These are phyloP conservation scores for Venturia oleaginea DNA, from an alignment of 2,329 filamentous ascomycete genomes.

Conservation along the genomic window DNA sequence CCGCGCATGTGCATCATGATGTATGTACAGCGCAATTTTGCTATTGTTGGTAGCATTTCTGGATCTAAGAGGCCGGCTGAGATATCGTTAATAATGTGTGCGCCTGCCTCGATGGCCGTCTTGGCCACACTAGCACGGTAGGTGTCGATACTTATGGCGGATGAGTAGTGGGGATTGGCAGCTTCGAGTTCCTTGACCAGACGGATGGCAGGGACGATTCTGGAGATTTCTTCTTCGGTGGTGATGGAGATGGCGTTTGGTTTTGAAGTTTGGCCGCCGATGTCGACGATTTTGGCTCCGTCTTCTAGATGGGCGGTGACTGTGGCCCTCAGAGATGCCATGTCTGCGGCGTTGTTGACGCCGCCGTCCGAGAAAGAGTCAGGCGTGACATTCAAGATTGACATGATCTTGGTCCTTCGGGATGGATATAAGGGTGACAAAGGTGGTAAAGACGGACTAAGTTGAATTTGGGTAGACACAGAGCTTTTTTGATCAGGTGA, in stretches of 20 bases:
- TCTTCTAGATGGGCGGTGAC: conserved; percentile 53
- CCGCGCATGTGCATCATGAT: conserved; percentile 92
- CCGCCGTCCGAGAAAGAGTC: conserved; percentile 97
- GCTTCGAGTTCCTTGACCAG: conserved; percentile 24
- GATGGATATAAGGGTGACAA: background rate
- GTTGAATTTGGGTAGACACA: conserved; percentile 26
- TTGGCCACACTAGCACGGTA: conserved; percentile 79
- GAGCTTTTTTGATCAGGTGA: conserved; percentile 28
- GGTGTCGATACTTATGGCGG: conserved; percentile 85
- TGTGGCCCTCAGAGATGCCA: conserved; percentile 44
- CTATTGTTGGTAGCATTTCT: conserved; percentile 74
- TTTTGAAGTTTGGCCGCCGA: conserved; percentile 88
- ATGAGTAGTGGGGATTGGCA: conserved; percentile 25
- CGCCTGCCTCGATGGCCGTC: conserved; percentile 66
- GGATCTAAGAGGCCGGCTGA: conserved; percentile 63
- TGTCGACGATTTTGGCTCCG: conserved; percentile 78
- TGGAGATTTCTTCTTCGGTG: conserved; percentile 62
- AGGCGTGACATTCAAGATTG: conserved; percentile 86
- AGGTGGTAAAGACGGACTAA: background rate
- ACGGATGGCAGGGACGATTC: conserved; percentile 68
- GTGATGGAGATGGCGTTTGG: conserved; percentile 63
- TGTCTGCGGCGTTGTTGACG: conserved; percentile 30
- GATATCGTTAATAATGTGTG: conserved; percentile 91
- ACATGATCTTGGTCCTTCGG: conserved; percentile 55
- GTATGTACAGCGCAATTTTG: conserved; percentile 67